phyloP scores from a whole-genome alignment of 352 stramenopile species.

The Globisporangium rhizosaccharum region DNA sequence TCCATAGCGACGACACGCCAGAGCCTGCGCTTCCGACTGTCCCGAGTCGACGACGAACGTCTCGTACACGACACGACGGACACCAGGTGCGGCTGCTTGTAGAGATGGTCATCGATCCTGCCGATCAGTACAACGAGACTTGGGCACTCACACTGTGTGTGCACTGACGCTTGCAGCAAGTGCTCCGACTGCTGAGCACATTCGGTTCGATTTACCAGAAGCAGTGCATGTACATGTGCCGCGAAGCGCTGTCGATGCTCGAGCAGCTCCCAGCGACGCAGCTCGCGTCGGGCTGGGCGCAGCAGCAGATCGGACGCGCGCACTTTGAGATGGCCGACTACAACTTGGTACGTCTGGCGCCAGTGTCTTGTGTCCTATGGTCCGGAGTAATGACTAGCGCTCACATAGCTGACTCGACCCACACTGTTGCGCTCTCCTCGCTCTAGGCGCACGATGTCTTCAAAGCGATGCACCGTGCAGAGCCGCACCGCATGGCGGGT shows the following conservation, averaged over 20 bases:
- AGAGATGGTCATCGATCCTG: background rate
- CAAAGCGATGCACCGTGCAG: slow-evolving; percentile 81
- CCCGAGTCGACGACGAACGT: background rate
- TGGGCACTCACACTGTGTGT: background rate
- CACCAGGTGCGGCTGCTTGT: slow-evolving; percentile 7
- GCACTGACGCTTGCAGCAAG: slow-evolving; percentile 15
- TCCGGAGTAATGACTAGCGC: background rate
- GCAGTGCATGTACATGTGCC: slow-evolving; percentile 72
- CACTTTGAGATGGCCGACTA: slow-evolving; percentile 97
- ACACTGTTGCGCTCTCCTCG: too few species aligned
- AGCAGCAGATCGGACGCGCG: slow-evolving; percentile 92
- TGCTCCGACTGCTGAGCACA: slow-evolving; percentile 54
- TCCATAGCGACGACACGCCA: slow-evolving; percentile 11
- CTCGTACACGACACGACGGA: background rate
- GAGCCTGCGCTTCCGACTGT: background rate
- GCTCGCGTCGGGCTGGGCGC: slow-evolving; percentile 89
- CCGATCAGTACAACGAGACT: background rate
- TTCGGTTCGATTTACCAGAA: slow-evolving; percentile 77
- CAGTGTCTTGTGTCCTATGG: too few species aligned
- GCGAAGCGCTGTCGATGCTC: slow-evolving; percentile 86
- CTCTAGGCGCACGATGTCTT: slow-evolving; percentile 81
- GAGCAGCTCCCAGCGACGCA: slow-evolving; percentile 79
- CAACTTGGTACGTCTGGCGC: slow-evolving; percentile 25
- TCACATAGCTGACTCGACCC: background rate
- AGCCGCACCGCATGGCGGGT: slow-evolving; percentile 92